These are phyloP conservation scores for Scutellaria baicalensis DNA, from an alignment of 257 asterid species.

Conservation along the genomic window DNA sequence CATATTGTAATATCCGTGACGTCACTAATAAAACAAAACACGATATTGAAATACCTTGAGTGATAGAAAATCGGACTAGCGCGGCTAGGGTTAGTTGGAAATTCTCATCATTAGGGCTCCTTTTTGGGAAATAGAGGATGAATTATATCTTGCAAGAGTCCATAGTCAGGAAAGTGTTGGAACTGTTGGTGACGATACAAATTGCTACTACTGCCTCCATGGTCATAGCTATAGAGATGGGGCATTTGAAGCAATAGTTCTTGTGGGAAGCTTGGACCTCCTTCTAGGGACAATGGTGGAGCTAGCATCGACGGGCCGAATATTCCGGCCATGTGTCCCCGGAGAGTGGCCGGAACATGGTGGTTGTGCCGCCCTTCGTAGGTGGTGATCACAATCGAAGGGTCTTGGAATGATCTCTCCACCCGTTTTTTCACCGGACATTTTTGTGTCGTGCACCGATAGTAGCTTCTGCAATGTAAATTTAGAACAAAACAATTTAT, in stretches of 20 bases:
- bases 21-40: not conserved
- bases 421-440: constrained; percentile 72
- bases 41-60: not conserved
- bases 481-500: too few relatives aligned
- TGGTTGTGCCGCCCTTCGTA: constrained; percentile 87
- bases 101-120: constrained; percentile 30
- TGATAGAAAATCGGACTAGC: not conserved
- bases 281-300: constrained; percentile 14
- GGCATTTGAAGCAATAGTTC: constrained; percentile 38
- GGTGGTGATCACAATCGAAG: constrained; percentile 58
- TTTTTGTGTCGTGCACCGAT: constrained; percentile 79
- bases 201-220: constrained; percentile 7
- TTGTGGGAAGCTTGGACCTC: constrained; percentile 26
- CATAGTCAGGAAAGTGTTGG: constrained; percentile 39
- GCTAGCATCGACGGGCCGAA: constrained; percentile 45
- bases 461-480: constrained; percentile 74
- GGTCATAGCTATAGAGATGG: constrained; percentile 19
- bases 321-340: constrained; percentile 61
- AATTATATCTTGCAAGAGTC: constrained; percentile 47
- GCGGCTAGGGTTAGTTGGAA: not conserved
- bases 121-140: constrained; percentile 37
- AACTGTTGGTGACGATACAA: constrained; percentile 22
- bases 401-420: constrained; percentile 72
- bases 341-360: constrained; percentile 54
- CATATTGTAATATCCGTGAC: too few relatives aligned